phyloP scores from a whole-genome alignment of 2,329 filamentous ascomycete genomes.

The Septoria linicola region DNA sequence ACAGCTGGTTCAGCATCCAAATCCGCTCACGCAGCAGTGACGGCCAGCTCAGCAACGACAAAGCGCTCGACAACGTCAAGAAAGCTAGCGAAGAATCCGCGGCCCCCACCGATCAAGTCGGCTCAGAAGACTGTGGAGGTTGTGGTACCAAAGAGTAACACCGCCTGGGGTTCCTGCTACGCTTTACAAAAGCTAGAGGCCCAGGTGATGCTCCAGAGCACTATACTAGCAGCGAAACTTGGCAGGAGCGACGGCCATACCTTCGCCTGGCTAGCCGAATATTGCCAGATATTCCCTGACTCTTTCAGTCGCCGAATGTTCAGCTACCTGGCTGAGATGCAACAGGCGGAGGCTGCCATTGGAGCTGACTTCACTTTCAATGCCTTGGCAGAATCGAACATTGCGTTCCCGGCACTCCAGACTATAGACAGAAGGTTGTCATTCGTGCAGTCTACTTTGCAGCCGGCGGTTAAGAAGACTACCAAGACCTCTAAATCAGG shows the following conservation, averaged over 20 bases:
- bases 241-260: neutral
- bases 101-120: neutral
- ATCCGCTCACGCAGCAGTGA: neutral
- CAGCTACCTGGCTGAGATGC: slow-evolving; percentile 18
- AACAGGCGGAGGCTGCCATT: slow-evolving; percentile 46
- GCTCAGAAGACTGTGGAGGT: neutral
- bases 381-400: slow-evolving; percentile 73
- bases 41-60: neutral
- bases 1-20: neutral
- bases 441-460: neutral
- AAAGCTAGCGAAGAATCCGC: neutral
- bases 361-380: slow-evolving; percentile 56
- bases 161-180: slow-evolving; percentile 17
- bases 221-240: slow-evolving; percentile 13
- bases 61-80: neutral
- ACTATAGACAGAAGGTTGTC: slow-evolving; percentile 1
- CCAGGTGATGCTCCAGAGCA: slow-evolving; percentile 14
- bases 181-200: slow-evolving; percentile 18
- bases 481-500: slow-evolving; percentile 5
- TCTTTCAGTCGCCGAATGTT: slow-evolving; percentile 14
- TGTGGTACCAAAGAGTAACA: neutral
- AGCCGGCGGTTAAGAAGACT: neutral
- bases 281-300: slow-evolving; percentile 8
- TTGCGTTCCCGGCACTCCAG: slow-evolving; percentile 73
- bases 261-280: slow-evolving; percentile 4